These are phyloP conservation scores for Logfia minima DNA, from an alignment of 129 eudicot species.

Conservation along the genomic window DNA sequence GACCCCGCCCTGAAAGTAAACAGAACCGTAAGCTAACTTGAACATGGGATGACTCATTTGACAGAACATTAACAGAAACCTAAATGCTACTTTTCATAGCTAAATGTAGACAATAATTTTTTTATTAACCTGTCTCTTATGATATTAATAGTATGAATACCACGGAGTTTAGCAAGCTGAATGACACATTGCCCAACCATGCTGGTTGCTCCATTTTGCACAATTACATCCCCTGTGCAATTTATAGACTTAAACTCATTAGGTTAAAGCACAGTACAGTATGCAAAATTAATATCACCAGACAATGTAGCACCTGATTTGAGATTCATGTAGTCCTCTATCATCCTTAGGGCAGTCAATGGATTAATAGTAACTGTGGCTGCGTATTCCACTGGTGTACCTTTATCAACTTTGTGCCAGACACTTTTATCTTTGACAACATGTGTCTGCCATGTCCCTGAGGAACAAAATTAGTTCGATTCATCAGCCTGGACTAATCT, in stretches of 20 bases:
- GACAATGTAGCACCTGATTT: constrained; percentile 54
- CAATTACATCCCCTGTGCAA: constrained; percentile 74
- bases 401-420: constrained; percentile 74
- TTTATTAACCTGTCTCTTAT: constrained; percentile 78
- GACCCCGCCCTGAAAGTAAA: constrained; percentile 65
- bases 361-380: constrained; percentile 85
- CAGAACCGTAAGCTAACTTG: constrained; percentile 4
- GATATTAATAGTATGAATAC: constrained; percentile 73
- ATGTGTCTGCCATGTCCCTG: constrained; percentile 90
- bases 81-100: constrained; percentile 6
- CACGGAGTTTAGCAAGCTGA: constrained; percentile 76
- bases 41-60: neutral
- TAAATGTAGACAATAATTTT: neutral
- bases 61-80: neutral
- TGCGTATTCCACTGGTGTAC: constrained; percentile 74
- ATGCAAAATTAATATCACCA: neutral
- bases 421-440: constrained; percentile 67
- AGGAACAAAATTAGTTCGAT: constrained; percentile 1
- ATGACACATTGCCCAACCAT: constrained; percentile 94
- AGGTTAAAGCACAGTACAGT: constrained; percentile 9
- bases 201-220: constrained; percentile 98
- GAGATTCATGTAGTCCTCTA: constrained; percentile 66
- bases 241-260: constrained; percentile 14
- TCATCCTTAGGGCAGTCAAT: constrained; percentile 83
- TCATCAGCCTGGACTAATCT: neutral